Evolutionary conservation across 192 early-diverging fungal genomes (phyloP).

Genomic region (Entomortierella parvispora): DNA sequence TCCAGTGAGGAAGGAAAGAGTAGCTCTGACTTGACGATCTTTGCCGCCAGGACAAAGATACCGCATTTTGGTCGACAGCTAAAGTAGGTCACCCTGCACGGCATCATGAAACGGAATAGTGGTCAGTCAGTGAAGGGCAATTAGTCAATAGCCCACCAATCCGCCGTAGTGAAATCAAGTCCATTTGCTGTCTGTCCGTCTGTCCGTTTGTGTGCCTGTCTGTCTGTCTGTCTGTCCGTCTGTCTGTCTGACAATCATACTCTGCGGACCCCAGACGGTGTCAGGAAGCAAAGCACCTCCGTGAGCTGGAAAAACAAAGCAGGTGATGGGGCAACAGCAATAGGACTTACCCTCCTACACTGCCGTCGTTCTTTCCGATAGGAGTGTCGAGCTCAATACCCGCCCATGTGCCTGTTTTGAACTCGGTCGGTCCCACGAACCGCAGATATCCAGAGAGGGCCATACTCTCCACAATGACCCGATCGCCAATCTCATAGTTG

Average conservation of each 20-base stretch:
- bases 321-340: not conserved
- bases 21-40: slow-evolving; percentile 54
- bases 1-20: slow-evolving; percentile 22
- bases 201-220: not conserved
- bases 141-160: too few species aligned
- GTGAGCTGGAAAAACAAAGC: not conserved
- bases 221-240: too few species aligned
- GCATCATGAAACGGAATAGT: not conserved
- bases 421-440: slow-evolving; percentile 77
- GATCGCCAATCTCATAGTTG: slow-evolving; percentile 60
- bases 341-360: slow-evolving; percentile 67
- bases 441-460: slow-evolving; percentile 70
- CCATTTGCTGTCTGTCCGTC: not conserved
- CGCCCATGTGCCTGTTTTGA: slow-evolving; percentile 83
- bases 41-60: slow-evolving; percentile 77
- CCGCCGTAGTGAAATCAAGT: too few species aligned
- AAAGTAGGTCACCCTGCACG: slow-evolving; percentile 72
- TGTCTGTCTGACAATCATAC: too few species aligned
- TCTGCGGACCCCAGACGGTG: too few species aligned
- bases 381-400: slow-evolving; percentile 79
- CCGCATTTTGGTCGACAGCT: slow-evolving; percentile 74
- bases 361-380: slow-evolving; percentile 83
- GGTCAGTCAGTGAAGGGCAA: not conserved
- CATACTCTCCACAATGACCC: slow-evolving; percentile 72
- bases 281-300: not conserved